Percentiles rank a stretch among this genome's conserved stretches.
phyloP scores from a whole-genome alignment of 805 yeast species.

The Candida odintsovae region DNA sequence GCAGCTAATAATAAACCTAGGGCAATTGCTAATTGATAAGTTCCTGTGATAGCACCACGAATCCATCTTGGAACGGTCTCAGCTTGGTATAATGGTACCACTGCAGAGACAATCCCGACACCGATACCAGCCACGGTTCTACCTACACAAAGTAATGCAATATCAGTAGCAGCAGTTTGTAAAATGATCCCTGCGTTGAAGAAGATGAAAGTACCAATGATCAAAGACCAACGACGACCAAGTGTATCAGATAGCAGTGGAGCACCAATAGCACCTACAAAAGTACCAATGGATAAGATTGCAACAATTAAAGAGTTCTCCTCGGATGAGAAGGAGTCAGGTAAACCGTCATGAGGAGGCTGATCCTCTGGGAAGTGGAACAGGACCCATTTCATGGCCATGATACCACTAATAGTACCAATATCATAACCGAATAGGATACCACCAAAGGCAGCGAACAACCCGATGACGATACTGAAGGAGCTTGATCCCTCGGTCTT shows the following conservation, averaged over 20 bases:
- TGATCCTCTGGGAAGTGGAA: constrained; percentile 33
- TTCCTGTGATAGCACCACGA: constrained; percentile 69
- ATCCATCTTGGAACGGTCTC: constrained; percentile 74
- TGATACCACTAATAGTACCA: constrained; percentile 58
- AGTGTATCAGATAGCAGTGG: constrained; percentile 48
- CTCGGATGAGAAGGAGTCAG: constrained; percentile 32
- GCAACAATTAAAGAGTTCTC: constrained; percentile 59
- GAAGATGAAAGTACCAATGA: constrained; percentile 35
- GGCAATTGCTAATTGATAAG: constrained; percentile 68
- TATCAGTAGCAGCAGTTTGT: constrained; percentile 39
- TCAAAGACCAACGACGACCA: constrained; percentile 48
- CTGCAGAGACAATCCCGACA: constrained; percentile 66
- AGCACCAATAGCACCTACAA: constrained; percentile 56
- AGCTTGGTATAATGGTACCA: constrained; percentile 70
- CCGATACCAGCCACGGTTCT: constrained; percentile 65
- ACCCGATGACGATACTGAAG: constrained; percentile 43
- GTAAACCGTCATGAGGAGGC: constrained; percentile 28
- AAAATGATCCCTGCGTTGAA: constrained; percentile 48
- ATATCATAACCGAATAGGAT: constrained; percentile 63
- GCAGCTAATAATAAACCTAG: constrained; percentile 68
- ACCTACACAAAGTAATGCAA: constrained; percentile 53
- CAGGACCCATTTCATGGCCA: constrained; percentile 54
- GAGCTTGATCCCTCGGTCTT: constrained; percentile 42
- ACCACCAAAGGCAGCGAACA: constrained; percentile 64
- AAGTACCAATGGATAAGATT: constrained; percentile 63